Evolutionary conservation across 306 rosid species (phyloP).

Genomic region (Malus domestica): DNA sequence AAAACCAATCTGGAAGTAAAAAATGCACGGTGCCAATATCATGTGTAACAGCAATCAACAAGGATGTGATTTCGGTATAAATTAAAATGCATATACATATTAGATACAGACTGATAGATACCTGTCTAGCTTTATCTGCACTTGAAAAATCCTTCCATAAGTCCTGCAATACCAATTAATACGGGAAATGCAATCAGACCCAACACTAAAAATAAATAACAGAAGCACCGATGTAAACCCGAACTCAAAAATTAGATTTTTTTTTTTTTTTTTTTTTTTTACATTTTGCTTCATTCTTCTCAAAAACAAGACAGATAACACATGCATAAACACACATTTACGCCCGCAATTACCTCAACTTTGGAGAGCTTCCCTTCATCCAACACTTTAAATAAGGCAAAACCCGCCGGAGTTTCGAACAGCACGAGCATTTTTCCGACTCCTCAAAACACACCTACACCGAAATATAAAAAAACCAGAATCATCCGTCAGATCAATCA

Average conservation of each 20-base stretch:
- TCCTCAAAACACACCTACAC: slow-evolving; percentile 28
- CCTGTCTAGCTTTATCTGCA: slow-evolving; percentile 78
- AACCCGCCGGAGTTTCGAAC: slow-evolving; percentile 76
- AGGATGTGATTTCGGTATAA: background rate
- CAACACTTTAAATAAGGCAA: slow-evolving; percentile 69
- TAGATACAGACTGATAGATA: slow-evolving; percentile 4
- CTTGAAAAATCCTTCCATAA: slow-evolving; percentile 51
- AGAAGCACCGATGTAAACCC: background rate
- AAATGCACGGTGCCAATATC: background rate
- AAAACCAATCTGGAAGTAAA: background rate
- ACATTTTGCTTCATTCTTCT: background rate
- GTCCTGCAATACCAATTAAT: slow-evolving; percentile 38
- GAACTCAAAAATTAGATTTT: background rate
- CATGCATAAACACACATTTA: background rate
- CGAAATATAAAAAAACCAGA: background rate
- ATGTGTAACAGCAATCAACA: background rate
- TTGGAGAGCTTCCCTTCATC: slow-evolving; percentile 73
- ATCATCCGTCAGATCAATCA: background rate
- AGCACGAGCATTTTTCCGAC: slow-evolving; percentile 52
- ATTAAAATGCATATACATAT: background rate
- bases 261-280: no score
- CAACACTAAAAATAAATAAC: background rate
- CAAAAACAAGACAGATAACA: background rate
- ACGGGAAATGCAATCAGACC: background rate
- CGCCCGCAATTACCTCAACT: slow-evolving; percentile 49